A percentile compares a stretch with the other conserved stretches of the same genome.
phyloP scores from a whole-genome alignment of 176 grass and related monocot genomes.

The Pontederia paniculata region DNA sequence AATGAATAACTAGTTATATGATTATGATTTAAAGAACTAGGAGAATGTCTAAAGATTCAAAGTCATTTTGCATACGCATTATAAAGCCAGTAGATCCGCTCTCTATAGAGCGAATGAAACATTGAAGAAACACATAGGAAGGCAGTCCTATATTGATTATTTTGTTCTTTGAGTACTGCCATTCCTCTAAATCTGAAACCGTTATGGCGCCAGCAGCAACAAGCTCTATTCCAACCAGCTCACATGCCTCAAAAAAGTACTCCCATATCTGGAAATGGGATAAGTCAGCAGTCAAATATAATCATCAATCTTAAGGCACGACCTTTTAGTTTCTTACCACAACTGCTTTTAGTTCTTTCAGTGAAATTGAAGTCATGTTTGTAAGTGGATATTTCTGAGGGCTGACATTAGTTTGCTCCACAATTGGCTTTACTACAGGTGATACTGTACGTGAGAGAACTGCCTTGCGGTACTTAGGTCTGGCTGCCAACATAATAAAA shows the following conservation, averaged over 20 bases:
- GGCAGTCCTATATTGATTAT: conserved; percentile 19
- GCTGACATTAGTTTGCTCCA: background rate
- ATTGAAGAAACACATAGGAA: conserved; percentile 19
- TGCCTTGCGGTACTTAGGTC: conserved; percentile 16
- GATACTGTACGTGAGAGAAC: background rate
- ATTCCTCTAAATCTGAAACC: conserved; percentile 17
- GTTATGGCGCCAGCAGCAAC: conserved; percentile 10
- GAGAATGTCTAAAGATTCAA: no score
- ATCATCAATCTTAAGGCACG: background rate
- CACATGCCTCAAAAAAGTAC: conserved; percentile 16
- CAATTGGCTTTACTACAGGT: background rate
- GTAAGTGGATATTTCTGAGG: conserved; percentile 2
- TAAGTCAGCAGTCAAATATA: background rate
- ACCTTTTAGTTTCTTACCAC: conserved; percentile 11
- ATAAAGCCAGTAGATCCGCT: conserved; percentile 8
- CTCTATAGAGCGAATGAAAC: conserved; percentile 16
- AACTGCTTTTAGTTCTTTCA: conserved; percentile 19
- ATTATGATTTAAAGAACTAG: background rate
- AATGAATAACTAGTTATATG: background rate
- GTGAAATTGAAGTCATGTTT: conserved; percentile 11
- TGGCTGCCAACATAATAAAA: conserved; percentile 7
- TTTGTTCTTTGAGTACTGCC: conserved; percentile 19
- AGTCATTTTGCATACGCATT: conserved; percentile 2
- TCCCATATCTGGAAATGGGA: conserved; percentile 12
- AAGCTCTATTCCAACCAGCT: conserved; percentile 13